phyloP scores from a whole-genome alignment of 1,284 basidiomycete genomes.

The Apiotrichum veenhuisii region DNA sequence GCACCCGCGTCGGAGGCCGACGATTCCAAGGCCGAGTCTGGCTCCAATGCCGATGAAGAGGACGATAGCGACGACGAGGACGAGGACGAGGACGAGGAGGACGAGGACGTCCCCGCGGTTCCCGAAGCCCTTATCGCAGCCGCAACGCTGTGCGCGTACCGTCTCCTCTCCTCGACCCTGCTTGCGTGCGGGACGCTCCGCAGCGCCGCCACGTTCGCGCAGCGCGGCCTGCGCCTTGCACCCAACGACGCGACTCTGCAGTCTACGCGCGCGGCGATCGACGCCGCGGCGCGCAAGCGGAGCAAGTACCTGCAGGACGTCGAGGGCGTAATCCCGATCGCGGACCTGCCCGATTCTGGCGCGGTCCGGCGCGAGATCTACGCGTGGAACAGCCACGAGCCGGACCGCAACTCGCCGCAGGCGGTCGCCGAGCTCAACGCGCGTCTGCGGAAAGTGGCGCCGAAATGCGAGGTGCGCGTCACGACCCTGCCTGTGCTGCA shows the following conservation, averaged over 20 bases:
- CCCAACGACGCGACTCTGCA: conserved; percentile 1
- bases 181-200: conserved; percentile 10
- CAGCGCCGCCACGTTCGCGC: conserved; percentile 8
- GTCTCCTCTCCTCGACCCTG: conserved; percentile 7
- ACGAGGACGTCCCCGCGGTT: not conserved
- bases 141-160: conserved; percentile 7
- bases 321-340: not conserved
- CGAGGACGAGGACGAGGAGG: conserved; percentile 2
- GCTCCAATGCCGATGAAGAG: too few species aligned
- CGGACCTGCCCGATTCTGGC: conserved; percentile 7
- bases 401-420: conserved; percentile 8
- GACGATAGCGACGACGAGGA: conserved; percentile 15
- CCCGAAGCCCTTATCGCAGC: not conserved
- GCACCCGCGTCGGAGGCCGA: too few species aligned
- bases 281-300: conserved; percentile 8
- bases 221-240: conserved; percentile 7
- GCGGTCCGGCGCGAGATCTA: conserved; percentile 14
- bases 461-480: conserved; percentile 15
- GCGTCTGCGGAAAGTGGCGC: conserved; percentile 3
- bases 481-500: conserved; percentile 8
- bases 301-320: not conserved
- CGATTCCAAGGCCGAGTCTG: too few species aligned
- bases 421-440: conserved; percentile 14
- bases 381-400: conserved; percentile 17
- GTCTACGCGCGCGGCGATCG: not conserved